These are phyloP conservation scores for Colletotrichum trifolii DNA, from an alignment of 2,329 filamentous ascomycete genomes.

Conservation along the genomic window DNA sequence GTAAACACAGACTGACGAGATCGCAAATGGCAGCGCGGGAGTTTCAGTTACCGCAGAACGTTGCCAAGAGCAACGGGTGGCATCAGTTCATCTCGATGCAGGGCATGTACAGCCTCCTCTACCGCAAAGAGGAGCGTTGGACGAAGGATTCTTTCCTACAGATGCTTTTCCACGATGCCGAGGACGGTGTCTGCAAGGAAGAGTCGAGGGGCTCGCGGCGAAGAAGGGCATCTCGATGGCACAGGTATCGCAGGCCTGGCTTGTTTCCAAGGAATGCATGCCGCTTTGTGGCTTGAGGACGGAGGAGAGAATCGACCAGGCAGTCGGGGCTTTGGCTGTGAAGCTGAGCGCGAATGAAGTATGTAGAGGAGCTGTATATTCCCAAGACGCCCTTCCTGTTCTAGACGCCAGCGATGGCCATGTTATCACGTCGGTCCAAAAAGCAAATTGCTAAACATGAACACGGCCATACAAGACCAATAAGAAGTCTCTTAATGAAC, in stretches of 20 bases:
- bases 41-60: slow-evolving; percentile 55
- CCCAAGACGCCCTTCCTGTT: slow-evolving; percentile 14
- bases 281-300: slow-evolving; percentile 27
- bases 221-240: slow-evolving; percentile 27
- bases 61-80: slow-evolving; percentile 64
- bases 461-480: no score
- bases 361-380: slow-evolving; percentile 27
- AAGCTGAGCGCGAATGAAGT: slow-evolving; percentile 4
- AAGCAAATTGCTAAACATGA: no score
- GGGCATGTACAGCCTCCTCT: slow-evolving; percentile 63
- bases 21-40: slow-evolving; percentile 31
- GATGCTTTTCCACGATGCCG: slow-evolving; percentile 16
- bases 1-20: no score
- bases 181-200: slow-evolving; percentile 9
- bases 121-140: slow-evolving; percentile 66
- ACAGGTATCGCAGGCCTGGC: slow-evolving; percentile 26
- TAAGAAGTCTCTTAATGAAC: no score
- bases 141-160: slow-evolving; percentile 40
- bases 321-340: slow-evolving; percentile 4
- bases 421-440: no score
- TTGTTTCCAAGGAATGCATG: slow-evolving; percentile 24
- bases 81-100: slow-evolving; percentile 69
- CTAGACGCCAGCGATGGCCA: not conserved
- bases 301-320: slow-evolving; percentile 31
- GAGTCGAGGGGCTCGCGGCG: slow-evolving; percentile 21